Conservation (phyloP, 768 basidiomycete genomes). For the Suillus americanus region DNA sequence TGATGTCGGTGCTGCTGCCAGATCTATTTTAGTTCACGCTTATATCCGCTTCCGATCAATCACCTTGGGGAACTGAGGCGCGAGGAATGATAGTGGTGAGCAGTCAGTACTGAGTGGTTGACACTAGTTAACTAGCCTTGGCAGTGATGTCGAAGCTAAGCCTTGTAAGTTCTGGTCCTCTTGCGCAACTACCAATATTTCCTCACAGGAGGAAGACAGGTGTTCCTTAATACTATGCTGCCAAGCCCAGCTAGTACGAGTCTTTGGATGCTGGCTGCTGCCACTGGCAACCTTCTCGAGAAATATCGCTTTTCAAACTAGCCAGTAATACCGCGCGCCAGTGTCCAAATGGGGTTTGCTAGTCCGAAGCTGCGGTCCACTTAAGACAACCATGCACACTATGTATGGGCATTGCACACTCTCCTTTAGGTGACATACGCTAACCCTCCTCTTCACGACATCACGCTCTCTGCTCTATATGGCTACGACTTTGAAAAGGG, state of each 20-base stretch:
- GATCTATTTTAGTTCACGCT: neutral
- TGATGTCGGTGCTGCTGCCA: neutral
- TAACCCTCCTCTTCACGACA: neutral
- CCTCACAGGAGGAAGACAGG: neutral
- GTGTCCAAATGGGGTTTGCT: neutral
- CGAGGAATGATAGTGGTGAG: no score
- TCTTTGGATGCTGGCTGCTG: neutral
- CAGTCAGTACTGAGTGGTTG: neutral
- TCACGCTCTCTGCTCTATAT: slow-evolving; percentile 8
- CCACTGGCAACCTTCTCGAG: neutral
- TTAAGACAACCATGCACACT: neutral
- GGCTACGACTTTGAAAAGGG: slow-evolving; percentile 19
- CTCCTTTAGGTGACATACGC: neutral
- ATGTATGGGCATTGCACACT: neutral
- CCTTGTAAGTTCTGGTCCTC: neutral
- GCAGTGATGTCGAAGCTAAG: neutral
- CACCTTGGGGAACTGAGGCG: neutral
- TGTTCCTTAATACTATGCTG: neutral
- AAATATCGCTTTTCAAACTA: neutral
- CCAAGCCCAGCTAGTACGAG: neutral
- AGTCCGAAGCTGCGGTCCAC: neutral
- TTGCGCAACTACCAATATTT: neutral
- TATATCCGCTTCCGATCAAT: neutral
- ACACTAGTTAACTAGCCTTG: neutral
- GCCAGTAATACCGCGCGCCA: neutral